A percentile compares a stretch with the other conserved stretches of the same genome.
Conservation (phyloP, 768 basidiomycete genomes). For the Pisolithus tinctorius region DNA sequence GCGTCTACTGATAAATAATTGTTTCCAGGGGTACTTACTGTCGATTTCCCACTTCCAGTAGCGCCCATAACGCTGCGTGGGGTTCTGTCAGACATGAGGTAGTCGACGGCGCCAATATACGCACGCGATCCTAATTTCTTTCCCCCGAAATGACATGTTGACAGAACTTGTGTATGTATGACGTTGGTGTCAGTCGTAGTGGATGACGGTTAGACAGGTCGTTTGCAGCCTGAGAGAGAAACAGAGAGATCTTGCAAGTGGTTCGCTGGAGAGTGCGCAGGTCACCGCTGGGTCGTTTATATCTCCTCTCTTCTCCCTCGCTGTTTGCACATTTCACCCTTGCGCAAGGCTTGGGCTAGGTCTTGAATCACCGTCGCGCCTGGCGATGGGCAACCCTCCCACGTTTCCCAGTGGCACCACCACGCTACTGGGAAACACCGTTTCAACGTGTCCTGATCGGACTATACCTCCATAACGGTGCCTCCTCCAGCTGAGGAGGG, state of each 20-base stretch:
- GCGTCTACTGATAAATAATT: not conserved
- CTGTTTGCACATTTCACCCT: not conserved
- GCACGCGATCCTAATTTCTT: constrained; percentile 9
- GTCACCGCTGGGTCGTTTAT: not conserved
- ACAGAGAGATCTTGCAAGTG: not conserved
- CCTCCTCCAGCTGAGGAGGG: not conserved
- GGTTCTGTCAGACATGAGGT: not conserved
- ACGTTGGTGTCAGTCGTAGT: not conserved
- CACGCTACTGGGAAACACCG: not conserved
- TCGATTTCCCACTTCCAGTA: constrained; percentile 14
- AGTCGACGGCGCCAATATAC: not conserved
- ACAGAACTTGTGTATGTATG: not conserved
- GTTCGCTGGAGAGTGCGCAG: not conserved
- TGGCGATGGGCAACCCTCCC: not conserved
- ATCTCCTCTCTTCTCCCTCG: not conserved
- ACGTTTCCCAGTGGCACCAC: not conserved
- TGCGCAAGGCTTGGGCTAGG: not conserved
- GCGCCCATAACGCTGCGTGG: constrained; percentile 11
- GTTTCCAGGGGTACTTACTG: constrained; percentile 2
- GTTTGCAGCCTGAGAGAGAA: not conserved
- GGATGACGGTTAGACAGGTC: not conserved
- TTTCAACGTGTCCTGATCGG: constrained; percentile 1
- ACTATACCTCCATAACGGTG: not conserved
- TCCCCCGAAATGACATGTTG: not conserved
- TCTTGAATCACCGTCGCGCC: not conserved